These are phyloP conservation scores for Barnettozyma californica DNA, from an alignment of 805 yeast species.

Conservation along the genomic window DNA sequence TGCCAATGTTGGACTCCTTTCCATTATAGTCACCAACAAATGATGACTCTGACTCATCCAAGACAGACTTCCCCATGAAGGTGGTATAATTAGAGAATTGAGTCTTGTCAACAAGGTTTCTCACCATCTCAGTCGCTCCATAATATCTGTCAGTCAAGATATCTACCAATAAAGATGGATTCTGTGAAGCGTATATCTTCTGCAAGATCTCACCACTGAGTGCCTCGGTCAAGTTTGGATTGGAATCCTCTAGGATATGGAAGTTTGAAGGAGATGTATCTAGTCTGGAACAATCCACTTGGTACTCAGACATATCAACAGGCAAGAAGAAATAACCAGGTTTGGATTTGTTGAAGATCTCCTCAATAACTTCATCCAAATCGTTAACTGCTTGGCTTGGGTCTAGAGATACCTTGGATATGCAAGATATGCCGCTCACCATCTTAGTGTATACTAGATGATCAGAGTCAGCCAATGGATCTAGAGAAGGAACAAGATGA, in stretches of 20 bases:
- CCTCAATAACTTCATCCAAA: conserved; percentile 61
- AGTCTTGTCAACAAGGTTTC: conserved; percentile 39
- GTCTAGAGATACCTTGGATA: conserved; percentile 44
- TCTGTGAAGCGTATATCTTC: conserved; percentile 44
- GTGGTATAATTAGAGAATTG: conserved; percentile 54
- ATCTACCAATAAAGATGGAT: conserved; percentile 71
- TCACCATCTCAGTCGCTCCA: conserved; percentile 36
- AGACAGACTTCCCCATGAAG: conserved; percentile 62
- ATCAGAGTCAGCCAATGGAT: conserved; percentile 50
- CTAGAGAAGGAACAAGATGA: conserved; percentile 52
- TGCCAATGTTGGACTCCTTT: conserved; percentile 41
- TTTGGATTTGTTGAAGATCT: conserved; percentile 50
- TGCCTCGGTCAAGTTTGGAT: conserved; percentile 26
- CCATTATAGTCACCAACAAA: conserved; percentile 77
- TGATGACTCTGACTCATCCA: conserved; percentile 62
- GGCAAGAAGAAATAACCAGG: conserved; percentile 87
- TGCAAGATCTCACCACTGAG: conserved; percentile 42
- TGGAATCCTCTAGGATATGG: conserved; percentile 18
- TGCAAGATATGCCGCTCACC: conserved; percentile 52
- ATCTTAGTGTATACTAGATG: conserved; percentile 62
- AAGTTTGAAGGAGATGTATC: conserved; percentile 25
- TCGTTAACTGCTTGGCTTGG: conserved; percentile 45
- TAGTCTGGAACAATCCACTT: conserved; percentile 36
- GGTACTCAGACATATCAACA: conserved; percentile 50
- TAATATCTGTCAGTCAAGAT: conserved; percentile 60